Conservation (phyloP, 2,329 filamentous ascomycete species). For the Xylariomycetidae sp. region DNA sequence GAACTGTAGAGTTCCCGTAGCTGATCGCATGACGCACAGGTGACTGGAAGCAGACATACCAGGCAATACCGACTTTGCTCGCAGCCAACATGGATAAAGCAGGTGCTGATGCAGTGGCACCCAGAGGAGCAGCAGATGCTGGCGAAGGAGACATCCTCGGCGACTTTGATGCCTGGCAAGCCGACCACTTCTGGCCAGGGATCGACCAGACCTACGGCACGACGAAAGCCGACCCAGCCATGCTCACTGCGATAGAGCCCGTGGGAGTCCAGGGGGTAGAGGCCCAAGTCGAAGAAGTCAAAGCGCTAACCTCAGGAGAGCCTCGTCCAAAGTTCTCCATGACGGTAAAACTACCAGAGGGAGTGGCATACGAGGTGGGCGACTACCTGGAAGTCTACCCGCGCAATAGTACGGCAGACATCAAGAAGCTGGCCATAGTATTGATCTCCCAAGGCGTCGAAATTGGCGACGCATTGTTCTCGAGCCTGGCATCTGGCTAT, state of each 20-base stretch:
- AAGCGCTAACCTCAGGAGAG: background rate
- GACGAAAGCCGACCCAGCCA: background rate
- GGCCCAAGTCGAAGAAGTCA: background rate
- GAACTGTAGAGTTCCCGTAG: too few relatives aligned
- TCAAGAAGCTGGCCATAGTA: background rate
- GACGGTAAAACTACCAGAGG: background rate
- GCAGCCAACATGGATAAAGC: background rate
- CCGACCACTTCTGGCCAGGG: slow-evolving; percentile 1
- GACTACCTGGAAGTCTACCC: slow-evolving; percentile 1
- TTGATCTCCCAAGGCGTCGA: background rate
- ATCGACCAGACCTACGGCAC: background rate
- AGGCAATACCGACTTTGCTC: background rate
- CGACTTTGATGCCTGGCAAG: slow-evolving; percentile 1
- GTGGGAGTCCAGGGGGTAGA: background rate
- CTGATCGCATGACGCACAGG: slow-evolving; percentile 1
- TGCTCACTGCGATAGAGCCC: background rate
- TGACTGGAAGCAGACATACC: slow-evolving; percentile 1
- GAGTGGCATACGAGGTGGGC: background rate
- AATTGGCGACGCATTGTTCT: background rate
- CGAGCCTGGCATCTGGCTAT: background rate
- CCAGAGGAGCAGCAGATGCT: background rate
- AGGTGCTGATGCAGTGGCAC: background rate
- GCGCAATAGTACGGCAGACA: background rate
- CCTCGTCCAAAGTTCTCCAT: background rate
- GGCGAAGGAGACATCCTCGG: slow-evolving; percentile 1